Evolutionary conservation across 2,329 filamentous ascomycete genomes (phyloP), one percentile per base, ranked within the genome.

Genomic region (Dactylellina drechsleri): DNA sequence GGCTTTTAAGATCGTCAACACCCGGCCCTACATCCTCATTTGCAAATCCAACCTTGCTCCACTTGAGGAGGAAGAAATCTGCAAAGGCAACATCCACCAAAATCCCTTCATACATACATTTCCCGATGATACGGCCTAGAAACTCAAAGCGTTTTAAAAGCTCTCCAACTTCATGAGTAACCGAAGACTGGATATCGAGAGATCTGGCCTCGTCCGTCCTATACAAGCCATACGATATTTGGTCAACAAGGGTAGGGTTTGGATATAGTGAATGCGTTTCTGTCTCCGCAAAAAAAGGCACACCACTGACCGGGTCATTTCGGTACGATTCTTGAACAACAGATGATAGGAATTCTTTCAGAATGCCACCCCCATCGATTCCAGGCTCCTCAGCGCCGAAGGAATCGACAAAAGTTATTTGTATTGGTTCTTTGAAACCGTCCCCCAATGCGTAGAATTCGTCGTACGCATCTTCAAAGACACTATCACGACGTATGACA

Each of bases 101-200:
- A 52, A 99, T 98, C 0, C 93, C 93, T 83, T 99, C 95, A 80
- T 99, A 99, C 80, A 99, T 85, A 82, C 95, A 99, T 81, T 99
- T 99, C 10, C 95, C 95, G 26, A 99, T 90, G 28, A 99, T 88
- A 2, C 95, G 90, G 0, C 95, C 95, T 0, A 98, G 85, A 78
- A 99, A 99, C 80, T 98, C 93, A 80, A 92, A 98, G 13, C 89
- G 88, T 76, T 87, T 87, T 4, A 95, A 84, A 15, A 95, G 82
- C 28, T 89, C 86, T 2, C 83, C 81, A 57, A 92, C 84, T 1
- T 83, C 82, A 0, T 86, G 84, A 62, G 85, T 86, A 26, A 47
- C 84, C 87, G 91, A 23, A 87, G 85, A 2, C 83, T 66, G 43
- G n/a, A 26, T 7, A 47, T 40, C 18, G 4, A 18, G 28, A 36